Evolutionary conservation across 768 basidiomycete genomes (phyloP).

Genomic region (Wakefieldia striispora): DNA sequence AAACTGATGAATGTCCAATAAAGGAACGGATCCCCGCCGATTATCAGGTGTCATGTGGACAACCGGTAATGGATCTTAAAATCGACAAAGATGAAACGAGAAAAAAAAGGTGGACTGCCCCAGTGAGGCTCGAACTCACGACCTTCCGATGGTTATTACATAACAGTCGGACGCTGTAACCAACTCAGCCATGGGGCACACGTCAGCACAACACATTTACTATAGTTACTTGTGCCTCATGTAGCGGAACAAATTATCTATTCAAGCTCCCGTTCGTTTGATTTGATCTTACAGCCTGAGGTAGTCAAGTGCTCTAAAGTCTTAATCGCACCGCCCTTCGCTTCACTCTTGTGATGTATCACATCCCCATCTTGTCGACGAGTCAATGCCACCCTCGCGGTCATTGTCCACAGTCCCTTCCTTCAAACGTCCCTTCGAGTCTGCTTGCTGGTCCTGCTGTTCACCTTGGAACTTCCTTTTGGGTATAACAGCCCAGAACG

Average conservation of each 20-base stretch:
- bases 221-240: too few species aligned
- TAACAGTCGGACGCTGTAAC: conserved; percentile 51
- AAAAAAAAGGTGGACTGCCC: conserved; percentile 35
- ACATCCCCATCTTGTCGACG: not conserved
- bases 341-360: not conserved
- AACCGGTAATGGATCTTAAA: too few species aligned
- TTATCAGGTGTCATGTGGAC: too few species aligned
- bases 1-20: too few species aligned
- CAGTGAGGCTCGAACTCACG: conserved; percentile 54
- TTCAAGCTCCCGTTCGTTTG: too few species aligned
- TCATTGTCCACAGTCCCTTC: not conserved
- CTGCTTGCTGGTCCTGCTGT: conserved; percentile 10
- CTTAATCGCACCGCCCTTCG: not conserved
- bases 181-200: conserved; percentile 53
- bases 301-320: too few species aligned
- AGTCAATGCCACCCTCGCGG: not conserved
- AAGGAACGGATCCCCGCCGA: too few species aligned
- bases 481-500: conserved; percentile 88
- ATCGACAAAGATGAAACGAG: too few species aligned
- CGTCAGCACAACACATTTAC: too few species aligned
- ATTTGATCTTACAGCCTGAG: too few species aligned
- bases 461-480: conserved; percentile 75
- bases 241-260: too few species aligned
- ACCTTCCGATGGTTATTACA: conserved; percentile 43
- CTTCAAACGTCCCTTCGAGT: too few species aligned